Evolutionary conservation across 306 rosid species (phyloP).

Genomic region (Canavalia gladiata): DNA sequence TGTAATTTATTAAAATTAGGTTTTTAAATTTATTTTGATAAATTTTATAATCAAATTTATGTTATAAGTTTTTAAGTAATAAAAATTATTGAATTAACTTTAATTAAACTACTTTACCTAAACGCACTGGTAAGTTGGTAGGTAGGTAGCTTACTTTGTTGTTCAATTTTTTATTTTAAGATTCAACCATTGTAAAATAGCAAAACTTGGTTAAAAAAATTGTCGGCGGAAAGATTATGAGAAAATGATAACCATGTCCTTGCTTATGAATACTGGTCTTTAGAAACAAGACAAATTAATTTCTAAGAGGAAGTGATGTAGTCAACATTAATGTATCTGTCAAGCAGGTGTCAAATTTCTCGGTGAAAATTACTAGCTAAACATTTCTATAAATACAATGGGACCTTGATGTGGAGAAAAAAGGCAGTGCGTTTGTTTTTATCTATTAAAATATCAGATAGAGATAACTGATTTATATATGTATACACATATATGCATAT

Average conservation of each 20-base stretch:
- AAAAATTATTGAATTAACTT: too few relatives aligned
- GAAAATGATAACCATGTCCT: too few relatives aligned
- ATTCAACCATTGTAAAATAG: too few relatives aligned
- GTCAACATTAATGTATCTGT: background rate
- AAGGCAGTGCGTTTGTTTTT: slow-evolving; percentile 15
- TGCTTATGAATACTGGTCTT: background rate
- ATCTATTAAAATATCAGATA: slow-evolving; percentile 6
- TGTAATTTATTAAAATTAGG: too few relatives aligned
- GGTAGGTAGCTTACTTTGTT: background rate
- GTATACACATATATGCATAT: slow-evolving; percentile 5
- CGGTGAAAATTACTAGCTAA: background rate
- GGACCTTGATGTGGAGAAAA: background rate
- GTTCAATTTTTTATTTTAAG: too few relatives aligned
- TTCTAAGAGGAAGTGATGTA: background rate
- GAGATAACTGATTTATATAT: background rate
- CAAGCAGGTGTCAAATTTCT: background rate
- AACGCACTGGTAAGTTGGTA: too few relatives aligned
- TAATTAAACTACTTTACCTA: too few relatives aligned
- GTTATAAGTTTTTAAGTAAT: too few relatives aligned
- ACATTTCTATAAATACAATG: background rate
- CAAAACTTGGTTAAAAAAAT: too few relatives aligned
- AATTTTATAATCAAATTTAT: too few relatives aligned
- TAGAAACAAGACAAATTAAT: background rate
- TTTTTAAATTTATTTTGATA: too few relatives aligned
- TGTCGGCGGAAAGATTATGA: background rate